Percentiles rank a stretch among this genome's conserved stretches.
phyloP scores from a whole-genome alignment of 192 early-diverging fungal genomes.

The Coemansia brasiliensis region DNA sequence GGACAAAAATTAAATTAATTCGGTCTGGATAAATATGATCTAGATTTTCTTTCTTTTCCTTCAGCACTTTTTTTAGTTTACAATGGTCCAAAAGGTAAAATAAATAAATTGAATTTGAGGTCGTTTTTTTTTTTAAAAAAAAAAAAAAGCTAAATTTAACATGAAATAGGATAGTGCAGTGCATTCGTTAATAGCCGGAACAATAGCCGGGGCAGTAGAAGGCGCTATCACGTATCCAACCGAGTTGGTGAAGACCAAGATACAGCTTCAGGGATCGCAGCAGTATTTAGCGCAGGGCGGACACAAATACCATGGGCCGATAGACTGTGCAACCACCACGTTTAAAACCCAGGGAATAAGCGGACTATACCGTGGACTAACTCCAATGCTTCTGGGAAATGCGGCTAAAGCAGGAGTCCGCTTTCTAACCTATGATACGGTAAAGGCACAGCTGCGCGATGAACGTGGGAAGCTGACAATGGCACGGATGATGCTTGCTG shows the following conservation, averaged over 20 bases:
- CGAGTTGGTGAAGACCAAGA: conserved; percentile 93
- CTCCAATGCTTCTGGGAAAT: conserved; percentile 89
- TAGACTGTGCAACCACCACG: conserved; percentile 76
- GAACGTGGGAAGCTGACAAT: conserved; percentile 70
- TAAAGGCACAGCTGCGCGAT: conserved; percentile 71
- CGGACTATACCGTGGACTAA: conserved; percentile 84
- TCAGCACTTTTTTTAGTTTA: too few species aligned
- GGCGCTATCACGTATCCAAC: conserved; percentile 92
- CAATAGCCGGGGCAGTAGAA: conserved; percentile 88
- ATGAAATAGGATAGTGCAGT: conserved; percentile 30
- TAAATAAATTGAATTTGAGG: conserved; percentile 4
- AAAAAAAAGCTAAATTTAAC: background rate
- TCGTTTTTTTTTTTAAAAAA: background rate
- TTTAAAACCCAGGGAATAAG: conserved; percentile 69
- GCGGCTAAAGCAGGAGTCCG: conserved; percentile 90
- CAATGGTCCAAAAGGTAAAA: too few species aligned
- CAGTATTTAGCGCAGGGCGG: conserved; percentile 34
- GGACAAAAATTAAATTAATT: too few species aligned
- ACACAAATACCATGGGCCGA: conserved; percentile 70
- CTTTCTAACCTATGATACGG: conserved; percentile 88
- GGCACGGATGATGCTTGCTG: conserved; percentile 69
- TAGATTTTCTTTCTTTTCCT: too few species aligned
- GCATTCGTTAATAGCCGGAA: conserved; percentile 80
- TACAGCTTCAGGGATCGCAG: conserved; percentile 78
- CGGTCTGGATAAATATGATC: too few species aligned